Evolutionary conservation across 805 yeast species (phyloP).

Genomic region (Metschnikowia proteae): DNA sequence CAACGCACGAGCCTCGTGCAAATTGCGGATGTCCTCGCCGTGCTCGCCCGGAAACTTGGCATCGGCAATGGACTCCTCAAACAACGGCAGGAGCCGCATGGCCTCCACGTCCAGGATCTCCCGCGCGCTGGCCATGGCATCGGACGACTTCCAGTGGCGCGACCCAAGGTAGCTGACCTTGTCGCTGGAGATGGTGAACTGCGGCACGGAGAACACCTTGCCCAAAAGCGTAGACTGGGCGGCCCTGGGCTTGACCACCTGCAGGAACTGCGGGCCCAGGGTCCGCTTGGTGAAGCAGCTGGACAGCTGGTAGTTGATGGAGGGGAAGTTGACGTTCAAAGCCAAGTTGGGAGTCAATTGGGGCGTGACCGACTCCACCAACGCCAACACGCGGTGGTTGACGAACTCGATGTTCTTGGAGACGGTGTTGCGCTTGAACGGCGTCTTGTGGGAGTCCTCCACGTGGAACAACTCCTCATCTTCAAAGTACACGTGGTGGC

Average conservation of each 20-base stretch:
- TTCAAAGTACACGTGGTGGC: constrained; percentile 30
- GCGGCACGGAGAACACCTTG: constrained; percentile 9
- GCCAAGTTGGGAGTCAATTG: constrained; percentile 9
- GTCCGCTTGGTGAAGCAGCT: constrained; percentile 18
- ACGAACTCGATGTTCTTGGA: constrained; percentile 23
- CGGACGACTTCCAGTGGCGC: constrained; percentile 7
- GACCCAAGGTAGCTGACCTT: background rate
- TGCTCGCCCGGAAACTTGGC: background rate
- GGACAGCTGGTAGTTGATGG: constrained; percentile 23
- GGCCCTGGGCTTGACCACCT: constrained; percentile 1
- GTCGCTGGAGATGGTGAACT: background rate
- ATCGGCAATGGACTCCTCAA: background rate
- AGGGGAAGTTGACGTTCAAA: constrained; percentile 28
- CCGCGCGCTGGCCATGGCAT: constrained; percentile 1
- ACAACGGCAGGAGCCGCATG: constrained; percentile 6
- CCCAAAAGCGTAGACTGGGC: constrained; percentile 3
- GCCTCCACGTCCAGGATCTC: constrained; percentile 7
- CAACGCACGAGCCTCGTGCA: constrained; percentile 7
- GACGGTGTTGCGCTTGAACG: constrained; percentile 21
- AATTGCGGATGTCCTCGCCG: constrained; percentile 1
- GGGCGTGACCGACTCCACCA: constrained; percentile 18
- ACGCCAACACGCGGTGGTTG: constrained; percentile 21
- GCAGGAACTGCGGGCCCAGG: constrained; percentile 9
- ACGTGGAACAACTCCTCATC: constrained; percentile 28
- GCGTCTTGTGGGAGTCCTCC: constrained; percentile 2